phyloP scores from a whole-genome alignment of 2,329 filamentous ascomycete genomes.

The Grosmannia huntii region DNA sequence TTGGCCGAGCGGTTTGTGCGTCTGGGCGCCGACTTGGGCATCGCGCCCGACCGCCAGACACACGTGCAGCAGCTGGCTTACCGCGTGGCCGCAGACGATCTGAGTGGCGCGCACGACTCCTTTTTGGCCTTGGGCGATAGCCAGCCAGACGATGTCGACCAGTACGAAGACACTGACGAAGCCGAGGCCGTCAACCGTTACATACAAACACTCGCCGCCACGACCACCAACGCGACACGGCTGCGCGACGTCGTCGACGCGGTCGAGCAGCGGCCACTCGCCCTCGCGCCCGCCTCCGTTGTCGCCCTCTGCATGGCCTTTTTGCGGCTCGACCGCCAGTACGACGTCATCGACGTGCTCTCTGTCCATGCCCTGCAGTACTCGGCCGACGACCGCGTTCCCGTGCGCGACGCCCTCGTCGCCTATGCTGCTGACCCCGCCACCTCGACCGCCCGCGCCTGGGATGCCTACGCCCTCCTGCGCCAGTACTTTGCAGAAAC shows the following conservation, averaged over 20 bases:
- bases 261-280: conserved; percentile 55
- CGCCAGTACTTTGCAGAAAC: conserved; percentile 54
- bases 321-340: conserved; percentile 60
- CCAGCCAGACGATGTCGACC: conserved; percentile 45
- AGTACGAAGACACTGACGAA: neutral
- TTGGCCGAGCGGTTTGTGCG: conserved; percentile 61
- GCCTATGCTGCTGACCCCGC: conserved; percentile 51
- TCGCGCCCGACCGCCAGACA: conserved; percentile 57
- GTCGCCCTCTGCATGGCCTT: conserved; percentile 61
- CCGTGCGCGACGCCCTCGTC: conserved; percentile 54
- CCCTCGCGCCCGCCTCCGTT: conserved; percentile 62
- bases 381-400: conserved; percentile 53
- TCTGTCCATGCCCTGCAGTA: conserved; percentile 61
- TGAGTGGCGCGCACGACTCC: conserved; percentile 54
- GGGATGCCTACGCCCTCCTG: conserved; percentile 54
- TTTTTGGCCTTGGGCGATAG: conserved; percentile 48
- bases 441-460: conserved; percentile 50
- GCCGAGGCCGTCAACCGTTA: conserved; percentile 47
- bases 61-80: conserved; percentile 65
- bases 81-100: conserved; percentile 57
- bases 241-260: conserved; percentile 63
- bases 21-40: conserved; percentile 50
- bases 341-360: conserved; percentile 71
- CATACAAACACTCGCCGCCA: conserved; percentile 44
- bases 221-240: conserved; percentile 31